Base-by-base conservation (phyloP, 495 filamentous ascomycete species). In the Glarea lozoyensis region DNA sequence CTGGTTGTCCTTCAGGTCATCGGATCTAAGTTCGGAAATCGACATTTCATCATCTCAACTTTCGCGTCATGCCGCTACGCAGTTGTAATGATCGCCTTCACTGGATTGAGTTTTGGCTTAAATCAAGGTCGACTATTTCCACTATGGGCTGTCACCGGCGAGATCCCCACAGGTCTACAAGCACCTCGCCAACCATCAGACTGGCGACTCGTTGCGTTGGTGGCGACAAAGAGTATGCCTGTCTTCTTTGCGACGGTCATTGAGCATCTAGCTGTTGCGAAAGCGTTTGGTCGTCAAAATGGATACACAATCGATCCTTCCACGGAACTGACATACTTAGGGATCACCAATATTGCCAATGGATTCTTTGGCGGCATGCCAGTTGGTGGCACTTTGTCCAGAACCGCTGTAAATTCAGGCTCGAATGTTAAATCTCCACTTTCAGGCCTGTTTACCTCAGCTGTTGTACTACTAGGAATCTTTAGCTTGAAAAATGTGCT, bases 401-500 rank as follows among this genome's bases (percentile, higher is more conserved):
- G 69, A 3, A 71, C 68, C 0, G 66, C 69, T 12, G 67, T 73
- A 52, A 73, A 73, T 50, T 70, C 68, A 24, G 60, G 37, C 13
- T 44, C 31, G 25, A 13, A 27, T 37, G 42, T 44, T 4, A 54
- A 50, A 45, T 66, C 63, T 29, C 69, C 69, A 6, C 57, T 73
- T 0, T 65, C 62, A 10, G 69, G 69, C 6, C 44, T 62, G 18
- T 52, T 71, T 33, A 69, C 68, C 2, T 64, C 64, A 1, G 66
- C 61, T 32, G 63, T 68, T 36, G 65, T 73, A 23, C 57, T 73
- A 19, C 31, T 71, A 15, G 68, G 61, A 31, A 64, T 71, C 30
- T 71, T 65, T 42, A 63, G 66, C 42, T 64, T 73, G 16, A 66
- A 65, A 1, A 62, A 59, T 11, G 65, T 66, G 0, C 56, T 73